A percentile compares a stretch with the other conserved stretches of the same genome.
phyloP scores from a whole-genome alignment of 2,329 filamentous ascomycete species.

The Thelonectria blattea region DNA sequence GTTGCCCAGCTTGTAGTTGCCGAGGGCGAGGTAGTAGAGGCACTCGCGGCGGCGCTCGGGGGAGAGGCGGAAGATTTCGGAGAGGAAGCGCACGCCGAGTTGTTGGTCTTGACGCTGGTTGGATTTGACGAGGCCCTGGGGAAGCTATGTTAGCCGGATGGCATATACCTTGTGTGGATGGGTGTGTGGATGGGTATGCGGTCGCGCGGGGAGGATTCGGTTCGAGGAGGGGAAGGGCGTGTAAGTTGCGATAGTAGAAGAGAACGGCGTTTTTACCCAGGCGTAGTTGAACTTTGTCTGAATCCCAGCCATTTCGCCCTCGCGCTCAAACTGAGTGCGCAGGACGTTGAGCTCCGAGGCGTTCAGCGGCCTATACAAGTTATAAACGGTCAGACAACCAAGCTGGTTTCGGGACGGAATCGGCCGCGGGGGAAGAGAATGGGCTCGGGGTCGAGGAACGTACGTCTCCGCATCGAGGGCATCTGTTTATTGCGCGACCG shows the following conservation, averaged over 20 bases:
- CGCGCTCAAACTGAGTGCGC: conserved; percentile 93
- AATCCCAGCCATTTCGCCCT: conserved; percentile 94
- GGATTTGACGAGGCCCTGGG: conserved; percentile 93
- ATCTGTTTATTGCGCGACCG: conserved; percentile 63
- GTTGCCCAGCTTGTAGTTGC: conserved; percentile 98
- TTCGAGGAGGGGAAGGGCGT: not conserved
- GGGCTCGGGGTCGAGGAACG: conserved; percentile 36
- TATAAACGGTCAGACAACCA: conserved; percentile 15
- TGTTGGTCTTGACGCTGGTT: conserved; percentile 84
- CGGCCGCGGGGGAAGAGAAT: not conserved
- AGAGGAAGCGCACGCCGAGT: conserved; percentile 89
- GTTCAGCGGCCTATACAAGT: conserved; percentile 74
- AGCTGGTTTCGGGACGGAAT: conserved; percentile 1
- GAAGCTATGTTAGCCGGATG: conserved; percentile 2
- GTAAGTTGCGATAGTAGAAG: conserved; percentile 1
- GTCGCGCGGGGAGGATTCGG: not conserved
- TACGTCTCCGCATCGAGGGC: conserved; percentile 97
- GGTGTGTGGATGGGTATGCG: too few species aligned
- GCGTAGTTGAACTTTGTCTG: conserved; percentile 99
- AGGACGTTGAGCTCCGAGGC: conserved; percentile 91
- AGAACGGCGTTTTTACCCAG: conserved; percentile 68
- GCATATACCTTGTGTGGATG: not conserved
- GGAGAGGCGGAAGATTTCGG: conserved; percentile 93
- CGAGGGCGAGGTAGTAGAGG: conserved; percentile 95
- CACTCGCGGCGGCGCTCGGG: conserved; percentile 96